Conservation (phyloP, 75 land plant genomes). For the Selaginella moellendorffii region DNA sequence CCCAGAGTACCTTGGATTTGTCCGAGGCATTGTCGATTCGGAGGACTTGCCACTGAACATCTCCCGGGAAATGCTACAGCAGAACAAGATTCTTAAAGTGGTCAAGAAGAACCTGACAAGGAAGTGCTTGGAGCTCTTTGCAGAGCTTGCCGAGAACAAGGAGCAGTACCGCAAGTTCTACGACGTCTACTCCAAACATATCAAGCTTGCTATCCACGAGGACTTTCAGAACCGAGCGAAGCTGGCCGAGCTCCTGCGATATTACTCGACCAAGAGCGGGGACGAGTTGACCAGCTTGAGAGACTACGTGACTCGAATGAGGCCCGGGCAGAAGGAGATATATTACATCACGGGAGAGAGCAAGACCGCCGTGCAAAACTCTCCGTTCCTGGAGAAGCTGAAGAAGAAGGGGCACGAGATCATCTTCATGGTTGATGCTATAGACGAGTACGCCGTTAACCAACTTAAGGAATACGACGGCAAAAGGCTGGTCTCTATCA, state of each 20-base stretch:
- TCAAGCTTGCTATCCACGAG: slow-evolving; percentile 64
- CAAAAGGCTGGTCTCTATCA: slow-evolving; percentile 50
- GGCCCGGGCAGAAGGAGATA: slow-evolving; percentile 63
- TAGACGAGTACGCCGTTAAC: slow-evolving; percentile 59
- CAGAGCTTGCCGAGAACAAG: slow-evolving; percentile 56
- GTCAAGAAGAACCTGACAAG: slow-evolving; percentile 73
- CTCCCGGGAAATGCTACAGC: slow-evolving; percentile 59
- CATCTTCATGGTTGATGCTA: slow-evolving; percentile 71
- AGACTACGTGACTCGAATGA: slow-evolving; percentile 80
- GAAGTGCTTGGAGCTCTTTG: slow-evolving; percentile 60
- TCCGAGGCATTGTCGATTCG: slow-evolving; percentile 70
- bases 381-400: slow-evolving; percentile 64
- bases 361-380: slow-evolving; percentile 65
- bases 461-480: slow-evolving; percentile 71
- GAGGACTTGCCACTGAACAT: slow-evolving; percentile 71
- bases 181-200: slow-evolving; percentile 40
- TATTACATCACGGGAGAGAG: slow-evolving; percentile 69
- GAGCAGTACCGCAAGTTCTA: slow-evolving; percentile 49
- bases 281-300: slow-evolving; percentile 69
- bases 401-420: slow-evolving; percentile 64
- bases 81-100: slow-evolving; percentile 63
- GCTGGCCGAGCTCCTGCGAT: slow-evolving; percentile 51
- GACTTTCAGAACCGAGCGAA: slow-evolving; percentile 52
- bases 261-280: slow-evolving; percentile 58
- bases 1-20: slow-evolving; percentile 58